Percentiles rank a stretch among this genome's conserved stretches.
phyloP scores from a whole-genome alignment of 495 filamentous ascomycete species.

The Lepraria neglecta region DNA sequence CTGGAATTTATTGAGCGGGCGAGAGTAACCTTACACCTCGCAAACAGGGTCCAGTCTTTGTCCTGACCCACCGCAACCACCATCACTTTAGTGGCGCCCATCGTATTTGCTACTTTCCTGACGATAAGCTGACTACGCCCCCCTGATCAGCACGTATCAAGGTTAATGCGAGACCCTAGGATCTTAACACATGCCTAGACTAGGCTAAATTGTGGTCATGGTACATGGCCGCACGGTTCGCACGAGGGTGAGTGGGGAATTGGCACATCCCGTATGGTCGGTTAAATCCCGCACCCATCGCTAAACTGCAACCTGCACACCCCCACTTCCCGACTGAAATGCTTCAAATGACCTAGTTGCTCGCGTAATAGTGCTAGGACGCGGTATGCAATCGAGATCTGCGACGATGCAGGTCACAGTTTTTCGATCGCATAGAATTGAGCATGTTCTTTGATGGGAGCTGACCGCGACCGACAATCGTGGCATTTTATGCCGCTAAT shows the following conservation, averaged over 20 bases:
- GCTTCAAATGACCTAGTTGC: too few species aligned
- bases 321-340: too few species aligned
- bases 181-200: not conserved
- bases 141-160: not conserved
- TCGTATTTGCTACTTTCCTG: not conserved
- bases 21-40: not conserved
- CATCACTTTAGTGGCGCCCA: not conserved
- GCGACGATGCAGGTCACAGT: not conserved
- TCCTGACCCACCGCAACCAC: not conserved
- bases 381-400: too few species aligned
- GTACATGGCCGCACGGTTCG: too few species aligned
- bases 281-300: too few species aligned
- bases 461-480: not conserved
- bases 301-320: too few species aligned
- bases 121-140: constrained; percentile 1
- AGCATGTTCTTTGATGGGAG: not conserved
- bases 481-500: constrained; percentile 8
- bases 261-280: too few species aligned
- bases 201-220: not conserved
- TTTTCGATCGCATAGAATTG: too few species aligned
- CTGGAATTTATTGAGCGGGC: not conserved
- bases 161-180: not conserved
- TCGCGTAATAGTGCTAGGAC: too few species aligned
- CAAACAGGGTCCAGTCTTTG: not conserved
- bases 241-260: too few species aligned